Conservation (phyloP, 169 alveolate genomes). For the Plasmodium falciparum region DNA sequence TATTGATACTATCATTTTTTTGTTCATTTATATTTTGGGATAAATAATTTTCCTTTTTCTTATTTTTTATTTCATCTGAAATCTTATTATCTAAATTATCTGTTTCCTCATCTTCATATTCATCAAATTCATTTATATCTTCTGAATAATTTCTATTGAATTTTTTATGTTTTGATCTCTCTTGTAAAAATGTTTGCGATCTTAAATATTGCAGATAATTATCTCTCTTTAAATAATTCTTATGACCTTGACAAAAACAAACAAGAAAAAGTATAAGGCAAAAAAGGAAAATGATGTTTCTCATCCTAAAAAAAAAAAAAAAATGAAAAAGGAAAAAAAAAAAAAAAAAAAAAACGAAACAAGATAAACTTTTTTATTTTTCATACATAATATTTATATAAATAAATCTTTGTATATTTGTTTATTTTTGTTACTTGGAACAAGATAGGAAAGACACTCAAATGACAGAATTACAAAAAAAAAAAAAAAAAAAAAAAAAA, state of each 20-base stretch:
- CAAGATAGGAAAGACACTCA: background rate
- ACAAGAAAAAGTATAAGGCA: constrained; percentile 14
- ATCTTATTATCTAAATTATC: background rate
- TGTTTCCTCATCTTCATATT: constrained; percentile 50
- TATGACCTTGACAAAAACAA: constrained; percentile 43
- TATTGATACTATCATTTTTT: background rate
- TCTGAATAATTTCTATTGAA: constrained; percentile 40
- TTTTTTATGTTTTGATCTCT: constrained; percentile 18
- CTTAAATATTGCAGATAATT: constrained; percentile 52
- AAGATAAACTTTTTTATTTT: background rate
- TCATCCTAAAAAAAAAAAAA: constrained; percentile 11
- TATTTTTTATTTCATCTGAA: background rate
- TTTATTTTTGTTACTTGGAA: background rate
- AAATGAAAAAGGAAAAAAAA: background rate
- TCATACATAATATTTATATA: background rate
- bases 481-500: no score
- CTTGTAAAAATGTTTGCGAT: constrained; percentile 48
- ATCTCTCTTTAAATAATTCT: constrained; percentile 33
- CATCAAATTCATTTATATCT: constrained; percentile 66
- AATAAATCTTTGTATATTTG: background rate
- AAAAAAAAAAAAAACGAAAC: background rate
- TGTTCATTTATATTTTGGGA: background rate
- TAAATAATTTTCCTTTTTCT: background rate
- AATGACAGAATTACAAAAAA: no score
- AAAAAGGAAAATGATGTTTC: background rate